Conservation (phyloP, 441 rosid genomes). For the Arabidopsis hybrid region DNA sequence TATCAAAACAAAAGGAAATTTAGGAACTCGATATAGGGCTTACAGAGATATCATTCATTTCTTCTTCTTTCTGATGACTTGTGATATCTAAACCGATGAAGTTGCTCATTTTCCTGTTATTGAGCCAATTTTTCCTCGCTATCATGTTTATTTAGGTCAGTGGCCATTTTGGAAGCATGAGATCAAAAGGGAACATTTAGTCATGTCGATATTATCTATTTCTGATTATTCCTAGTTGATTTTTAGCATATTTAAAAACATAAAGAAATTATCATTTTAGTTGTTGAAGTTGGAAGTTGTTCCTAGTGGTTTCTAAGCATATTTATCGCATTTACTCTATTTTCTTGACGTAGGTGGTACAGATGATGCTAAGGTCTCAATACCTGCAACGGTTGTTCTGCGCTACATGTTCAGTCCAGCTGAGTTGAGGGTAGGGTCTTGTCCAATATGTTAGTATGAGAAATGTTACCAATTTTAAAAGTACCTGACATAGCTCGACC, state of each 20-base stretch:
- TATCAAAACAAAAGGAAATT: not conserved
- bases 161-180: not conserved
- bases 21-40: conserved; percentile 3
- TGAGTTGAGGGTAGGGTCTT: conserved; percentile 78
- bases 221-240: conserved; percentile 5
- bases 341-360: conserved; percentile 71
- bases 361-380: conserved; percentile 84
- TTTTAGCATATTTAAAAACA: not conserved
- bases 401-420: conserved; percentile 86
- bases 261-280: conserved; percentile 25
- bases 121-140: not conserved
- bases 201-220: not conserved
- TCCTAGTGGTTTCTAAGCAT: conserved; percentile 15
- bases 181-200: conserved; percentile 21
- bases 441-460: conserved; percentile 11
- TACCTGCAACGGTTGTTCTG: conserved; percentile 82
- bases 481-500: conserved; percentile 13
- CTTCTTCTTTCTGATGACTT: not conserved
- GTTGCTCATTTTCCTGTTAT: not conserved
- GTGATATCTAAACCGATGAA: not conserved
- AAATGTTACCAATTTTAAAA: conserved; percentile 1
- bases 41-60: not conserved
- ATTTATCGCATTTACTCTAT: not conserved
- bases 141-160: not conserved
- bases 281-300: conserved; percentile 28